Conservation (phyloP, 2,329 filamentous ascomycete genomes). For the Nannizzia gypsea region DNA sequence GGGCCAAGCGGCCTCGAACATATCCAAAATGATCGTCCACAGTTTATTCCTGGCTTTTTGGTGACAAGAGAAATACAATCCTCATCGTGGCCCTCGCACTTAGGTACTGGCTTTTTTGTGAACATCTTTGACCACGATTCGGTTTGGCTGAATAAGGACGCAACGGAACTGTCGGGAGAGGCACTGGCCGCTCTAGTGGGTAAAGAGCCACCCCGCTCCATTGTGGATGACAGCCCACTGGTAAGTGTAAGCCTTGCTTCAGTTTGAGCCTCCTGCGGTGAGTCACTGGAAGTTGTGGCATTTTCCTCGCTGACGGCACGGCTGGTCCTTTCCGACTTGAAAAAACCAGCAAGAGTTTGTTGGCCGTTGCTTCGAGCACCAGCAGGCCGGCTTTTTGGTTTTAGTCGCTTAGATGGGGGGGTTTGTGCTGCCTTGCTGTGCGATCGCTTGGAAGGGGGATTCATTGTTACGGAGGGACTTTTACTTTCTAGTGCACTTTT, state of each 20-base stretch:
- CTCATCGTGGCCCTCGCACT: slow-evolving; percentile 72
- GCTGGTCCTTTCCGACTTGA: slow-evolving; percentile 9
- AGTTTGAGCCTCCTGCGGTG: not conserved
- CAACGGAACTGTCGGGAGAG: not conserved
- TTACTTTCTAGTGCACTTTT: not conserved
- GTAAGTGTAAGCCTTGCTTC: not conserved
- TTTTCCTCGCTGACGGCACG: not conserved
- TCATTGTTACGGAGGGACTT: not conserved
- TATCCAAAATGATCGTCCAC: slow-evolving; percentile 55
- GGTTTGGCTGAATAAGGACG: slow-evolving; percentile 6
- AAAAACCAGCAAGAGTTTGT: slow-evolving; percentile 1
- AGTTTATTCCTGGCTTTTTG: slow-evolving; percentile 81
- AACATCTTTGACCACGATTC: slow-evolving; percentile 81
- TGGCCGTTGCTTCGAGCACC: slow-evolving; percentile 1
- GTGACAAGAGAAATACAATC: slow-evolving; percentile 73
- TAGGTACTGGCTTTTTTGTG: slow-evolving; percentile 58
- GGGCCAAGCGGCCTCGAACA: slow-evolving; percentile 70
- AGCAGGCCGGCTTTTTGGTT: not conserved
- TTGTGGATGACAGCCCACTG: not conserved
- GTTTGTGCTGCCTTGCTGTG: not conserved
- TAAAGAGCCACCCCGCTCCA: not conserved
- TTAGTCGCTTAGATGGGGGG: not conserved
- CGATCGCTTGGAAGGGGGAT: not conserved
- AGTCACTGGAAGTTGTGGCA: not conserved
- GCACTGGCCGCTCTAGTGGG: not conserved